A percentile compares a stretch with the other conserved stretches of the same genome.
phyloP scores from a whole-genome alignment of 208 protist genomes.

The Leishmania braziliensis region DNA sequence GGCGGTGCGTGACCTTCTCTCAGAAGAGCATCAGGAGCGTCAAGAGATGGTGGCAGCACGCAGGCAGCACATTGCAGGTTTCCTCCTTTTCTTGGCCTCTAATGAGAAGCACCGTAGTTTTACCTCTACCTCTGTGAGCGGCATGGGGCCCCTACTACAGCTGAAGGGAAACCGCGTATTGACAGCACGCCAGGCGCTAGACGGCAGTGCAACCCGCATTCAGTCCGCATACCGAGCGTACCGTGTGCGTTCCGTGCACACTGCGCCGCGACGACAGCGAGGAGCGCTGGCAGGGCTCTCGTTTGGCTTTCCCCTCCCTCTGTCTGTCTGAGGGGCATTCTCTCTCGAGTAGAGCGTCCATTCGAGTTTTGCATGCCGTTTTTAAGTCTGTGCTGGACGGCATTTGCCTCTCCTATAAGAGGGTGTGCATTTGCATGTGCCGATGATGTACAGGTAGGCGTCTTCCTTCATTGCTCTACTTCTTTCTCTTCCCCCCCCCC shows the following conservation, averaged over 20 bases:
- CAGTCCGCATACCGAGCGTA: slow-evolving; percentile 49
- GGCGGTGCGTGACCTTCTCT: background rate
- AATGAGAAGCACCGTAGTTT: slow-evolving; percentile 3
- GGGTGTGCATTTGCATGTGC: background rate
- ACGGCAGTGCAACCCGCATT: slow-evolving; percentile 39
- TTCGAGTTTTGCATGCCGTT: background rate
- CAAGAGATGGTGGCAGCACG: background rate
- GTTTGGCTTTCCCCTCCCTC: background rate
- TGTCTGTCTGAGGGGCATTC: background rate
- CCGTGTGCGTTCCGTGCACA: slow-evolving; percentile 1
- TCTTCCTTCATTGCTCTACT: background rate
- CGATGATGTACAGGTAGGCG: background rate
- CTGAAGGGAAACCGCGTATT: background rate
- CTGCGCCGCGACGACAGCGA: background rate
- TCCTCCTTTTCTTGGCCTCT: slow-evolving; percentile 3
- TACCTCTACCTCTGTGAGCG: background rate
- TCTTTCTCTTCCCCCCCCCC: background rate
- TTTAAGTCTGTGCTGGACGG: background rate
- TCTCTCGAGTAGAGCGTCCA: background rate
- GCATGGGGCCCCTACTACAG: background rate
- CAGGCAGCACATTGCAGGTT: background rate
- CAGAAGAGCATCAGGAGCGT: slow-evolving; percentile 8
- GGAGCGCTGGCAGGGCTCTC: background rate
- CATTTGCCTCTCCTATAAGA: background rate
- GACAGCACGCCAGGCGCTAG: slow-evolving; percentile 15